Evolutionary conservation across 768 basidiomycete species (phyloP).

Genomic region (Termitomyces sp.): DNA sequence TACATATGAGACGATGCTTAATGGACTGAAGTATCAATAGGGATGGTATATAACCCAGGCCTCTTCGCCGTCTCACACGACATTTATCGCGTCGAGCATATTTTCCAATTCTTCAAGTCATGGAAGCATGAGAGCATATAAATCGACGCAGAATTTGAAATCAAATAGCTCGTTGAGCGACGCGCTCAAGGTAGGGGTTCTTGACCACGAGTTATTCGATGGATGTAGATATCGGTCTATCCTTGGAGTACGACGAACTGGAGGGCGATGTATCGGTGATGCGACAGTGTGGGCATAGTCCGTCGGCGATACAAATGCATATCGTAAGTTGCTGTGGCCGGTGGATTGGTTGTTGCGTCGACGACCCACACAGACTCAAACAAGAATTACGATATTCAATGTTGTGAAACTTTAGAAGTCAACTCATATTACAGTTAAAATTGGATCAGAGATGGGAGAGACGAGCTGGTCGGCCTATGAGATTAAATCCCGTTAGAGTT

Average conservation of each 20-base stretch:
- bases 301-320: background rate
- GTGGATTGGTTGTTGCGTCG: background rate
- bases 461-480: background rate
- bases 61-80: background rate
- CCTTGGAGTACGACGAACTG: background rate
- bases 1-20: background rate
- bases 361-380: background rate
- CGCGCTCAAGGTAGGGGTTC: background rate
- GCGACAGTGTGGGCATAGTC: background rate
- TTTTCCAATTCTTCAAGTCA: background rate
- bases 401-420: background rate
- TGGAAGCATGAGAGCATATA: background rate
- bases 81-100: background rate
- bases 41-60: background rate
- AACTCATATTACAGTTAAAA: background rate
- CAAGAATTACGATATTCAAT: background rate
- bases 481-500: background rate
- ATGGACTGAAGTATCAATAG: no score
- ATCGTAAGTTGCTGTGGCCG: background rate
- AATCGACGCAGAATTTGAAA: background rate
- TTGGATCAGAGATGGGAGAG: background rate
- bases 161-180: background rate
- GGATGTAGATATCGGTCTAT: background rate
- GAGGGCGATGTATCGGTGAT: background rate
- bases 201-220: background rate